phyloP scores from a whole-genome alignment of 1,284 basidiomycete genomes.

The Leccinum proliferum region DNA sequence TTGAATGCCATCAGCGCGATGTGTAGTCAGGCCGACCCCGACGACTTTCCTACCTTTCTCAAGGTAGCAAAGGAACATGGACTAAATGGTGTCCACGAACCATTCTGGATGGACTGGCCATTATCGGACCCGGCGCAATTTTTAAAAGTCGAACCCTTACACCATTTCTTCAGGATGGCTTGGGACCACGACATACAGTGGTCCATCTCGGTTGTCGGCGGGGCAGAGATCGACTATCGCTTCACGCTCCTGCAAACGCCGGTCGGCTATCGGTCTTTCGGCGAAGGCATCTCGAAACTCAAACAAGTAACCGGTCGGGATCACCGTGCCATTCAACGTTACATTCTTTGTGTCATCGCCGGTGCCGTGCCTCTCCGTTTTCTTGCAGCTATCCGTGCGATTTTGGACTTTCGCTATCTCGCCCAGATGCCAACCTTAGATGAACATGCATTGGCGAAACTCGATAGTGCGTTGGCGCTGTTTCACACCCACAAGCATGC shows the following conservation, averaged over 20 bases:
- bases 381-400: neutral
- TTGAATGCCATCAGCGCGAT: neutral
- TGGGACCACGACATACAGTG: constrained; percentile 2
- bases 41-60: neutral
- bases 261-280: neutral
- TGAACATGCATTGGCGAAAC: neutral
- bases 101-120: neutral
- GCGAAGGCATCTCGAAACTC: neutral
- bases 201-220: neutral
- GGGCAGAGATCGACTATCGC: neutral
- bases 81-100: neutral
- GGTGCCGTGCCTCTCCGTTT: neutral
- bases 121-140: neutral
- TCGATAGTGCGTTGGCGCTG: neutral
- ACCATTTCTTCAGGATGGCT: neutral
- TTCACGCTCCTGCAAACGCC: neutral
- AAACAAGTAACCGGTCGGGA: neutral
- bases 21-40: neutral
- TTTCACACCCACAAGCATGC: constrained; percentile 4
- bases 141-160: neutral
- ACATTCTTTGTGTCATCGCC: neutral
- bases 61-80: neutral
- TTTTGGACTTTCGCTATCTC: neutral
- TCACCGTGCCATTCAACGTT: neutral
- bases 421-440: neutral